Evolutionary conservation across 2,329 filamentous ascomycete species (phyloP).

Genomic region (Fusarium tuaranense): DNA sequence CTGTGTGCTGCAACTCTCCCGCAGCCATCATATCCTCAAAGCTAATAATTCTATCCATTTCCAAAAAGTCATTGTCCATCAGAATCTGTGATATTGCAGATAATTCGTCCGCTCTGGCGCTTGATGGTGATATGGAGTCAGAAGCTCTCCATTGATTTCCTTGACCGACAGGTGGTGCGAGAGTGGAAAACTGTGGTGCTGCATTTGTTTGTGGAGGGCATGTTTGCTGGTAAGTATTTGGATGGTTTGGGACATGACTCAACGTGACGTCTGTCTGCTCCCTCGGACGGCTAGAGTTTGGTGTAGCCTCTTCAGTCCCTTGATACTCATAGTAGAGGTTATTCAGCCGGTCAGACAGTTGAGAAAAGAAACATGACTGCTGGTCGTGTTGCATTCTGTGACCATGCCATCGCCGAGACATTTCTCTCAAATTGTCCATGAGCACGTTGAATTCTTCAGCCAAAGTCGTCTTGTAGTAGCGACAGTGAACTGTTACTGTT

Average conservation of each 20-base stretch:
- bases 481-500: background rate
- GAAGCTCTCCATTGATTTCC: constrained; percentile 4
- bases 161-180: background rate
- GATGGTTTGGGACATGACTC: background rate
- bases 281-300: too few relatives aligned
- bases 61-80: constrained; percentile 44
- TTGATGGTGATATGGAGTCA: constrained; percentile 12
- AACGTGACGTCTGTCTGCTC: background rate
- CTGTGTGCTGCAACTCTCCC: background rate
- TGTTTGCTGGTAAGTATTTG: background rate
- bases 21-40: constrained; percentile 47
- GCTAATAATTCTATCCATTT: constrained; percentile 49
- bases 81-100: constrained; percentile 34
- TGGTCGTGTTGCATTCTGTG: background rate
- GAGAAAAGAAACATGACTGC: background rate
- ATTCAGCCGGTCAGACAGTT: background rate
- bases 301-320: background rate
- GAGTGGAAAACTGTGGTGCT: background rate
- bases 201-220: background rate
- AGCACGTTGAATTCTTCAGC: background rate
- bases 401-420: background rate
- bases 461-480: background rate
- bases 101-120: constrained; percentile 29
- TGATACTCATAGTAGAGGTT: background rate
- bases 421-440: background rate